Base-by-base conservation (phyloP, 2,329 filamentous ascomycete species). In the Ceratocystis destructans region DNA sequence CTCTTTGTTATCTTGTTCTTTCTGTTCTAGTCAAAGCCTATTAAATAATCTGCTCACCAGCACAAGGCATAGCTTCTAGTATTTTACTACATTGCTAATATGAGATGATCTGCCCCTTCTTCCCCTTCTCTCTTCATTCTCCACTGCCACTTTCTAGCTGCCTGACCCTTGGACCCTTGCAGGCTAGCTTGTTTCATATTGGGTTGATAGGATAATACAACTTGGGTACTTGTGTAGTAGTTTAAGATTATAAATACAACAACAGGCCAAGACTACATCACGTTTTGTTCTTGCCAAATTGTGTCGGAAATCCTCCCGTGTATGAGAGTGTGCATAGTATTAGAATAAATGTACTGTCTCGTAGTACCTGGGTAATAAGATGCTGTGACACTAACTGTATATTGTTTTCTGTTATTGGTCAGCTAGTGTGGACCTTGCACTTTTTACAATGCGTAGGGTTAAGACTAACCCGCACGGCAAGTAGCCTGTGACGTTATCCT, bases 151-250 rank as follows among this genome's bases (percentile, higher is more conserved):
- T 55, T 55, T 62, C 31, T 45, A 15, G 12, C 5, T 20, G n/a
- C 12, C 31, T 50, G 22, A 17, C 22, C 61, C 44, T 17, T 62
- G 61, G 22, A 17, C 22, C 61, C 44, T 17, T 62, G 61, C 61
- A 22, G 37, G 12, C 37, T 41, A 41, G 31, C 61, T n/a, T 37
- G 61, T 63, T 63, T 63, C 61, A 63, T 33, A 12, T 63, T 63
- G 15, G 48, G 6, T 31, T 63, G 22, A 63, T 33, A 17, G 31
- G 44, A 48, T 20, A 41, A 41, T 15, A 41, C 61, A n/a, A 5
- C 20, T 6, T 31, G 25, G 15, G 20, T 20, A 33, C 12, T 22
- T 53, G 46, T 28, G 20, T 15, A 2, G 48, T 5, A 4, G 15
- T 28, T 48, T 7, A n/a, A 20, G 6, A 48, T 28, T 59, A 59